Conservation (phyloP, 1,284 basidiomycete genomes). For the Puccinia brachypodii region DNA sequence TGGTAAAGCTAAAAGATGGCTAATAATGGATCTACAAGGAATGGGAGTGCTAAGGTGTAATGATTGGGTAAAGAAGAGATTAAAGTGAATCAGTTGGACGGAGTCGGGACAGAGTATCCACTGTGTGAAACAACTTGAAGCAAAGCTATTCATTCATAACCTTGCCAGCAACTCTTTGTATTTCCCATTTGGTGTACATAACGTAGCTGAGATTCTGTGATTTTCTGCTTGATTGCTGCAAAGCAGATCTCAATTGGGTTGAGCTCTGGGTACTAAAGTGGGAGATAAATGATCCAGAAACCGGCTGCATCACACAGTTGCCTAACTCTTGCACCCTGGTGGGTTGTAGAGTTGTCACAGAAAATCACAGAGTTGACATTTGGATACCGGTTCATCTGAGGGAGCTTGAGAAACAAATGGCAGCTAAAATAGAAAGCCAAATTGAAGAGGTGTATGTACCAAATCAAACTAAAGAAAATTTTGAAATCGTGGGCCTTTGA, state of each 20-base stretch:
- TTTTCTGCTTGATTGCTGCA: neutral
- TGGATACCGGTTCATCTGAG: too few species aligned
- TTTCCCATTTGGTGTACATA: neutral
- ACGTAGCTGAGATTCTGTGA: neutral
- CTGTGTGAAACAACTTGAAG: neutral
- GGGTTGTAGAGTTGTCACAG: too few species aligned
- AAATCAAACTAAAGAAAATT: slow-evolving; percentile 7
- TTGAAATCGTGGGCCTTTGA: neutral
- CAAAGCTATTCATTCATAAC: neutral
- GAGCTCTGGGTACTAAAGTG: neutral
- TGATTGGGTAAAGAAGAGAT: too few species aligned
- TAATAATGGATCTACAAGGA: too few species aligned
- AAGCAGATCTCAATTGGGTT: neutral
- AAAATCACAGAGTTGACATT: too few species aligned
- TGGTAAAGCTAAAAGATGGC: too few species aligned
- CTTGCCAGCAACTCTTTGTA: neutral
- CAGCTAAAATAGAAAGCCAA: too few species aligned
- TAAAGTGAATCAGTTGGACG: too few species aligned
- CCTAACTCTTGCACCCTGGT: too few species aligned
- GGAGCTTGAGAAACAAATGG: too few species aligned
- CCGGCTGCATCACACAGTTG: neutral
- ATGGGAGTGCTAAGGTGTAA: too few species aligned
- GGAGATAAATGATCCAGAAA: neutral
- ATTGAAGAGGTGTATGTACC: neutral
- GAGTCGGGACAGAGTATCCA: neutral